phyloP scores from a whole-genome alignment of 176 grass and related monocot species.

The Urochloa ruziziensis region DNA sequence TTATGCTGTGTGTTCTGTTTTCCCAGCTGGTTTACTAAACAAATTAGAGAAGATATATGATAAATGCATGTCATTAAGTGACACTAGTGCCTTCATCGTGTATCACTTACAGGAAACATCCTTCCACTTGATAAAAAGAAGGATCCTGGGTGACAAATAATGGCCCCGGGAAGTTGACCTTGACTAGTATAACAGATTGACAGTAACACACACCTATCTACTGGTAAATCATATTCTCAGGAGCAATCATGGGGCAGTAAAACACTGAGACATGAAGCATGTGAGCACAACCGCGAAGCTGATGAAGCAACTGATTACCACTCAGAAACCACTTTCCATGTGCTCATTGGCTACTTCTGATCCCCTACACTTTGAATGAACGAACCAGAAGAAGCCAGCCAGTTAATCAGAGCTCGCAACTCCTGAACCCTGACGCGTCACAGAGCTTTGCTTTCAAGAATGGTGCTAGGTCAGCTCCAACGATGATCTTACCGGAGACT shows the following conservation, averaged over 20 bases:
- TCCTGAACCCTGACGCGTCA: not conserved
- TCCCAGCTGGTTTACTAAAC: not conserved
- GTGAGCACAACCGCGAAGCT: not conserved
- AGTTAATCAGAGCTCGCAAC: not conserved
- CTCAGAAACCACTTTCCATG: not conserved
- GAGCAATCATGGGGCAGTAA: slow-evolving; percentile 10
- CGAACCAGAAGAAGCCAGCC: slow-evolving; percentile 1
- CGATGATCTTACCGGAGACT: not conserved
- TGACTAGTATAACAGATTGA: not conserved
- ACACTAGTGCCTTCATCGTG: not conserved
- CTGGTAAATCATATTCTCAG: not conserved
- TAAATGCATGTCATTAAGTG: not conserved
- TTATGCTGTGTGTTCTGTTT: not conserved
- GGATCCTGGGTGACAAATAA: not conserved
- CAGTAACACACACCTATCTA: not conserved
- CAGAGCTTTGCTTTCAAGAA: not conserved
- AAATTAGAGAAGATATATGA: not conserved
- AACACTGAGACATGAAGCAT: not conserved
- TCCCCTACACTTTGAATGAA: slow-evolving; percentile 20
- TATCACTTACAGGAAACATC: not conserved
- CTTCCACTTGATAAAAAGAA: not conserved
- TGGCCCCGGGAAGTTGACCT: not conserved
- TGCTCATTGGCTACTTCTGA: not conserved
- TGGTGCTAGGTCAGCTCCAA: not conserved
- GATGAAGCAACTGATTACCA: slow-evolving; percentile 10